Evolutionary conservation across 2,329 filamentous ascomycete species (phyloP).

Genomic region (Ophiostoma pallidulum): DNA sequence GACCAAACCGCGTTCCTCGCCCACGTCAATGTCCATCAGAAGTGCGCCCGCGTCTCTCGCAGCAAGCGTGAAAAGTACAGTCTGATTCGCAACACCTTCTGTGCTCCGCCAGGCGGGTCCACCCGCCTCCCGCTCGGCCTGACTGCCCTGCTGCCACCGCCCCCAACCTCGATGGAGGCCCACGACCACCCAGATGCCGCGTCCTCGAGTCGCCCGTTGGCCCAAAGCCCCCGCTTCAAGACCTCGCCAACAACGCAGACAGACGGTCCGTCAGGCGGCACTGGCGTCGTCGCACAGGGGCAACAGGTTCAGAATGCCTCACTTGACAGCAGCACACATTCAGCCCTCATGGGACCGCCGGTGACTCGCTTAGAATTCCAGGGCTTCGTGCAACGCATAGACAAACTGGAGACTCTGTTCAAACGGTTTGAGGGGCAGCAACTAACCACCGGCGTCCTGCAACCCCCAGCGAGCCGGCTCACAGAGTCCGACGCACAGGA

Average conservation of each 20-base stretch:
- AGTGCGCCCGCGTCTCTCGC: slow-evolving; percentile 21
- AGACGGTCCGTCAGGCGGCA: no score
- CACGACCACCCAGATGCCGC: no score
- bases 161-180: background rate
- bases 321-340: background rate
- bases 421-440: background rate
- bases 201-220: no score
- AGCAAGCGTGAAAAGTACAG: slow-evolving; percentile 24
- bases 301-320: background rate
- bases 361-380: slow-evolving; percentile 7
- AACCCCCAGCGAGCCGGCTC: no score
- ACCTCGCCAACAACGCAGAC: background rate
- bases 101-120: slow-evolving; percentile 1
- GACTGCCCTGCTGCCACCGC: background rate
- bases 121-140: background rate
- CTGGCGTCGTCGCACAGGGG: background rate
- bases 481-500: background rate
- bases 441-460: no score
- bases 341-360: background rate
- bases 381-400: background rate
- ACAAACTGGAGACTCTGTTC: background rate
- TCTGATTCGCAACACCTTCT: slow-evolving; percentile 20
- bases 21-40: slow-evolving; percentile 15
- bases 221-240: slow-evolving; percentile 1
- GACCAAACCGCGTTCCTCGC: slow-evolving; percentile 19